Conservation (phyloP, 768 basidiomycete genomes). For the Pilatotrama ljubarskyi region DNA sequence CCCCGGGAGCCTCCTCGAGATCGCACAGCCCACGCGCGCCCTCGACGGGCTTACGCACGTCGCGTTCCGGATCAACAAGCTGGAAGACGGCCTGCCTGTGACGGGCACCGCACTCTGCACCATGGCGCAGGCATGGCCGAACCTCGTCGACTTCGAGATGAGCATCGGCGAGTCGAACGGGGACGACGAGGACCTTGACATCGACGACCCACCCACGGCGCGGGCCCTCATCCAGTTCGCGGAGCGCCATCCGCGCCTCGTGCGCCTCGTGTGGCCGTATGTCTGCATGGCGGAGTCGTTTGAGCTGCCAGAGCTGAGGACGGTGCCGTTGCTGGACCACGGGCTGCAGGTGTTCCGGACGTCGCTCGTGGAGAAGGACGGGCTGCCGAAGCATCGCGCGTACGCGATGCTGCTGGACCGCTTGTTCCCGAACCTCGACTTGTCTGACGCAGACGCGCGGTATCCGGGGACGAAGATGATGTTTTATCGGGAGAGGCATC, state of each 20-base stretch:
- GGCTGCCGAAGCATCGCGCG: neutral
- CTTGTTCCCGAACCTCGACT: neutral
- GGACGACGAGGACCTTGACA: neutral
- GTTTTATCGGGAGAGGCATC: too few species aligned
- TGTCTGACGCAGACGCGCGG: neutral
- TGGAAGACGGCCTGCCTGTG: too few species aligned
- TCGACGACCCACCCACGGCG: neutral
- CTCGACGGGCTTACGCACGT: too few species aligned
- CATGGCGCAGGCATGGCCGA: neutral
- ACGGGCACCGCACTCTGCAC: neutral
- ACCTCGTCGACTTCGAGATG: neutral
- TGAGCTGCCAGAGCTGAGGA: neutral
- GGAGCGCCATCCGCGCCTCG: neutral
- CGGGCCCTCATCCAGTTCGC: neutral
- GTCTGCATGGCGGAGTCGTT: neutral
- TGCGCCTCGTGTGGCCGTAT: neutral
- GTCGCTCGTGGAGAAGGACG: neutral
- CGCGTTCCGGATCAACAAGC: too few species aligned
- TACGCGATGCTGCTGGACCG: neutral
- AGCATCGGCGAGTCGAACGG: neutral
- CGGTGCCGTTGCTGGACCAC: neutral
- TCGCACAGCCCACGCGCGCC: too few species aligned
- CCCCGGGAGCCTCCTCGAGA: too few species aligned
- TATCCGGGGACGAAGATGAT: neutral
- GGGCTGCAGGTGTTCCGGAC: neutral